Evolutionary conservation across 176 grass and related monocot species (phyloP).

Genomic region (Ensete glaucum): DNA sequence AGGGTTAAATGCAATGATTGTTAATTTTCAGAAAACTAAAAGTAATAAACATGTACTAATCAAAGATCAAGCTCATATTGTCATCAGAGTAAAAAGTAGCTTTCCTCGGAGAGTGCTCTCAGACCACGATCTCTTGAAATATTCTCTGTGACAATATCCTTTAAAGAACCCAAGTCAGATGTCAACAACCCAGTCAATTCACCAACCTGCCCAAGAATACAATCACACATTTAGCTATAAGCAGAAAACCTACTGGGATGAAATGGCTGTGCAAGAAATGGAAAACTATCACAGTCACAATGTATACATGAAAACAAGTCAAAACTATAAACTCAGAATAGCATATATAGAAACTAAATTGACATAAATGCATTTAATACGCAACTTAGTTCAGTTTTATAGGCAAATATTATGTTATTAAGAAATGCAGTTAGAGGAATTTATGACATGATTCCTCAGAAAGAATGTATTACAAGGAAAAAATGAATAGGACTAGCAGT

Average conservation of each 20-base stretch:
- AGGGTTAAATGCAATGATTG: constrained; percentile 7
- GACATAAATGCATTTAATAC: neutral
- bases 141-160: constrained; percentile 83
- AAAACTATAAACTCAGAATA: neutral
- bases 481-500: neutral
- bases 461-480: neutral
- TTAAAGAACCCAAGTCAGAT: constrained; percentile 85
- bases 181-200: constrained; percentile 95
- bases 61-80: constrained; percentile 43
- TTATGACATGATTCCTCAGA: too few relatives aligned
- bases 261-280: constrained; percentile 8
- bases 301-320: neutral
- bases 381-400: neutral
- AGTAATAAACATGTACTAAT: constrained; percentile 1
- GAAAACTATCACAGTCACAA: neutral
- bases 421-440: neutral
- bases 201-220: constrained; percentile 56
- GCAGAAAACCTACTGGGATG: neutral
- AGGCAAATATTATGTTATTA: neutral
- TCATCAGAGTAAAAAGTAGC: constrained; percentile 43
- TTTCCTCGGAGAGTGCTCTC: constrained; percentile 96
- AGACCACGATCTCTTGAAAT: constrained; percentile 94
- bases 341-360: neutral
- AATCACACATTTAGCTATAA: constrained; percentile 14
- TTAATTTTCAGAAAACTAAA: constrained; percentile 13